Evolutionary conservation across 352 stramenopile genomes (phyloP), one percentile per base, ranked within the genome.

Genomic region (Halophytophthora polymorphica): DNA sequence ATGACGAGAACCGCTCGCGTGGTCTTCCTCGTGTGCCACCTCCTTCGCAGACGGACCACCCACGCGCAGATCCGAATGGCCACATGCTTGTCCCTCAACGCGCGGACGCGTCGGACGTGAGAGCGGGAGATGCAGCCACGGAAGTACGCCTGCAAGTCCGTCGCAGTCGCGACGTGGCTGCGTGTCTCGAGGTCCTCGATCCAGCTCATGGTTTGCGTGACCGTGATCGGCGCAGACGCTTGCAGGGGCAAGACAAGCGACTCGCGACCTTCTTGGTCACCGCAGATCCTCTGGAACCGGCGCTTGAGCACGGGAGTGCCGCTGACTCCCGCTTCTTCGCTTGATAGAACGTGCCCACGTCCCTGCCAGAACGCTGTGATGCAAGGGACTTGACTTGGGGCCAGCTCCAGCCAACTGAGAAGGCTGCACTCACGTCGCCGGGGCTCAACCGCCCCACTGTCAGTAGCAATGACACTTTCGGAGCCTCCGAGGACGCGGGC

Each of bases 341-440:
- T n/a, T n/a, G n/a, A n/a, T n/a, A n/a, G n/a, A n/a, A n/a, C 37
- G 25, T 25, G 42, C 0, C 51, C 51, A 3, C 15, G 37, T 1
- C 70, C 70, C 37, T 72, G 57, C 70, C 70, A 80, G 43, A 80
- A 77, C 13, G 17, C 70, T 3, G 74, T 48, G 12, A 80, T 58
- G 18, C 59, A 72, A 5, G 70, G 70, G 14, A 77, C 14, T 21
- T 39, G 12, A 11, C 50, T 29, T 15, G 56, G 43, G 1, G 45
- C 22, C 0, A 80, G 31, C 0, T 42, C 61, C 11, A 80, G 45
- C 50, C 55, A 76, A 11, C 47, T 75, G 38, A 72, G 49, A 7
- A 77, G 46, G 33, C 69, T 80, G 47, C 69, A 72, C n/a, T n/a
- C n/a, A n/a, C n/a, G n/a, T n/a, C n/a, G n/a, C n/a, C n/a, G n/a